Evolutionary conservation across 2,329 filamentous ascomycete genomes (phyloP).

Genomic region (Stagonosporopsis chrysanthemi): DNA sequence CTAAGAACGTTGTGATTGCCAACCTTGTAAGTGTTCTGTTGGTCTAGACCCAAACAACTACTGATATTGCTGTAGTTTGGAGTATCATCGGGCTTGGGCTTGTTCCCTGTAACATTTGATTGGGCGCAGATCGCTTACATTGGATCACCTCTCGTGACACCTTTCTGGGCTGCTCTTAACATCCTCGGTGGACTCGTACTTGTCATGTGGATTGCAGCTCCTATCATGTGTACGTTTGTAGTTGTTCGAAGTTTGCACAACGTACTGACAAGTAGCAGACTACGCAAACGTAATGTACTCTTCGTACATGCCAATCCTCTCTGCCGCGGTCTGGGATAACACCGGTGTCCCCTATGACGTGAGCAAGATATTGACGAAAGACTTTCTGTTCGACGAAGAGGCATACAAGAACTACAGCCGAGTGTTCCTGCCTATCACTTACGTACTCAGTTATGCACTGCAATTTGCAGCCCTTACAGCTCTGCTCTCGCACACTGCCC

Average conservation of each 20-base stretch:
- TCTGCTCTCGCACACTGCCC: slow-evolving; percentile 79
- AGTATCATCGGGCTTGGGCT: slow-evolving; percentile 80
- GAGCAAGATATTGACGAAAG: slow-evolving; percentile 75
- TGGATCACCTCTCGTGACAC: slow-evolving; percentile 81
- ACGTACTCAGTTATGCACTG: slow-evolving; percentile 84
- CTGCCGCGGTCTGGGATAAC: slow-evolving; percentile 85
- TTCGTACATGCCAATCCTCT: slow-evolving; percentile 86
- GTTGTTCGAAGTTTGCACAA: too few species aligned
- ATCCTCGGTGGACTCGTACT: slow-evolving; percentile 80
- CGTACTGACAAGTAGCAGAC: slow-evolving; percentile 52
- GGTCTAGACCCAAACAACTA: neutral
- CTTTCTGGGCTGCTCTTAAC: slow-evolving; percentile 87
- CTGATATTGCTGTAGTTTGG: slow-evolving; percentile 65
- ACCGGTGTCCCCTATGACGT: slow-evolving; percentile 82
- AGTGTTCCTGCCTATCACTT: slow-evolving; percentile 86
- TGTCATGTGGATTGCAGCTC: slow-evolving; percentile 85
- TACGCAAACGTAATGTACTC: slow-evolving; percentile 82
- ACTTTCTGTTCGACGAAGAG: slow-evolving; percentile 78
- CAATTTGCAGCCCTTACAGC: slow-evolving; percentile 85
- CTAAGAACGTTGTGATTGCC: slow-evolving; percentile 83
- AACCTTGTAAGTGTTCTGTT: slow-evolving; percentile 66
- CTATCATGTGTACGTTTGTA: slow-evolving; percentile 66
- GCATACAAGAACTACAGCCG: slow-evolving; percentile 83
- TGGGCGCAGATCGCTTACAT: slow-evolving; percentile 92
- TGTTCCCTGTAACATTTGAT: slow-evolving; percentile 88